These are phyloP conservation scores for Homolaphlyctis polyrhiza DNA, from an alignment of 371 early-diverging fungal genomes.

Conservation along the genomic window DNA sequence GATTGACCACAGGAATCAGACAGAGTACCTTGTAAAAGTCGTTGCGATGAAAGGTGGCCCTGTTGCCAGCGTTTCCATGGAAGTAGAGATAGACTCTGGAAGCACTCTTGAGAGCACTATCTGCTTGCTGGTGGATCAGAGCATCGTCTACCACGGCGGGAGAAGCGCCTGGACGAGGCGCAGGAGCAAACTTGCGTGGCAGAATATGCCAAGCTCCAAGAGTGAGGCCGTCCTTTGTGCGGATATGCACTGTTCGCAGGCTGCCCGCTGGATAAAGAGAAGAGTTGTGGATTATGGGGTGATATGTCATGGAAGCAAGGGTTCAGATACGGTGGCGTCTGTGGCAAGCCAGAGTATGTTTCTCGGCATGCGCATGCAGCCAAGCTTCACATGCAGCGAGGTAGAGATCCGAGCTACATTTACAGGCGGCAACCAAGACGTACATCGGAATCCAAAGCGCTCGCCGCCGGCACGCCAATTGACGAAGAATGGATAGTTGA, in stretches of 20 bases:
- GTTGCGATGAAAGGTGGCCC: constrained; percentile 28
- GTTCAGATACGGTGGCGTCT: too few relatives aligned
- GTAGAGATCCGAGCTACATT: too few relatives aligned
- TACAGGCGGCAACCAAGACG: too few relatives aligned
- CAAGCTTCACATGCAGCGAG: too few relatives aligned
- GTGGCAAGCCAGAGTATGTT: too few relatives aligned
- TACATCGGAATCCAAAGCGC: constrained; percentile 21
- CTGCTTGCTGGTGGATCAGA: constrained; percentile 3
- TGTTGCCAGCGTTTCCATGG: constrained; percentile 47
- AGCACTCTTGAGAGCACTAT: constrained; percentile 7
- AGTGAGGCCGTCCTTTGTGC: constrained; percentile 19
- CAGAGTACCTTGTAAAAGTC: constrained; percentile 30
- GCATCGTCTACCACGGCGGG: neutral
- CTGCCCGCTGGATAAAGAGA: constrained; percentile 10
- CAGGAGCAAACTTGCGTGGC: constrained; percentile 7
- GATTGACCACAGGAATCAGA: neutral
- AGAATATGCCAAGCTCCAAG: constrained; percentile 32
- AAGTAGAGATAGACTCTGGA: constrained; percentile 35
- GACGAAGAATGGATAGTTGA: constrained; percentile 18
- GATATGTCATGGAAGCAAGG: too few relatives aligned
- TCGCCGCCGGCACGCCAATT: constrained; percentile 15
- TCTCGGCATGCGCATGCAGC: too few relatives aligned
- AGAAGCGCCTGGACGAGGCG: neutral
- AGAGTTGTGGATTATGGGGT: neutral
- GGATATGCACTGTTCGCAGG: constrained; percentile 17